phyloP scores from a whole-genome alignment of 129 eudicot genomes.

The Centella asiatica region DNA sequence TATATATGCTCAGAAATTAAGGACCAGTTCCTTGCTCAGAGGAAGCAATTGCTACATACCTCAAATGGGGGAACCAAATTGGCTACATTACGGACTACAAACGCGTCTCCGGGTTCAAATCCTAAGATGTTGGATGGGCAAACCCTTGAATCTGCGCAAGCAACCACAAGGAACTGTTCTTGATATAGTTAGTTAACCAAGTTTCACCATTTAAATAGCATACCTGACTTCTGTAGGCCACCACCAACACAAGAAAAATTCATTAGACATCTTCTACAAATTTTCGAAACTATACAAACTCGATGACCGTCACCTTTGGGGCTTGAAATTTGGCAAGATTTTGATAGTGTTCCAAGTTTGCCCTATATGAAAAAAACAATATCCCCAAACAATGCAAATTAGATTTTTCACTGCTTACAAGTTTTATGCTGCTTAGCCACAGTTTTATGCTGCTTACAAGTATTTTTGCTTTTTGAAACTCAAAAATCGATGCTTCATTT shows the following conservation, averaged over 20 bases:
- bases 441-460: constrained; percentile 43
- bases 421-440: not conserved
- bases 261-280: not conserved
- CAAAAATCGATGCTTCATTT: constrained; percentile 61
- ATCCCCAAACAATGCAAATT: not conserved
- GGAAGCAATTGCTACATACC: constrained; percentile 27
- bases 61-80: constrained; percentile 88
- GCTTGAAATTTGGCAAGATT: constrained; percentile 63
- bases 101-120: constrained; percentile 95
- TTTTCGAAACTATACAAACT: not conserved
- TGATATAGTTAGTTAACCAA: constrained; percentile 29
- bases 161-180: constrained; percentile 84
- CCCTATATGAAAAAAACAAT: constrained; percentile 39
- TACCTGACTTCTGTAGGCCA: not conserved
- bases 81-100: constrained; percentile 74
- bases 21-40: not conserved
- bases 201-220: not conserved
- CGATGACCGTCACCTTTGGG: constrained; percentile 55
- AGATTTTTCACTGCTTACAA: too few relatives aligned
- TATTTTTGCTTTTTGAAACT: constrained; percentile 70
- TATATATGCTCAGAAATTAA: not conserved
- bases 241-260: not conserved
- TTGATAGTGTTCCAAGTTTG: constrained; percentile 57
- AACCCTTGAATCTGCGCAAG: constrained; percentile 97
- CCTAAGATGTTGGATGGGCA: constrained; percentile 85